These are phyloP conservation scores for Conidiobolus incongruus DNA, from an alignment of 371 early-diverging fungal genomes.

Conservation along the genomic window DNA sequence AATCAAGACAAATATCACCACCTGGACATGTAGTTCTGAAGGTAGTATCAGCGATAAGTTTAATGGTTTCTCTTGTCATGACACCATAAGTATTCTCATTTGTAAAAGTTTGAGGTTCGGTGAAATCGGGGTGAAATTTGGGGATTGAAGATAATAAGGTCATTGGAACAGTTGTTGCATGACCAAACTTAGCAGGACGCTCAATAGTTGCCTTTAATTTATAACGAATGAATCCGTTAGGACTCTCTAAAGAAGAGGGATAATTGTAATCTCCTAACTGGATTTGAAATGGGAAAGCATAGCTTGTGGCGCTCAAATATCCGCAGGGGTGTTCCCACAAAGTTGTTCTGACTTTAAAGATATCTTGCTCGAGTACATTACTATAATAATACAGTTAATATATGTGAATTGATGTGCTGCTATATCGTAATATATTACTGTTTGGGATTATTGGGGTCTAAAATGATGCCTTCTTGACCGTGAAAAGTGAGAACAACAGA, in stretches of 20 bases:
- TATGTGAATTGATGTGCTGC: too few species aligned
- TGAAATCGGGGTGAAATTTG: background rate
- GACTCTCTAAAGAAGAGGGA: constrained; percentile 3
- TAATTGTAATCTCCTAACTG: constrained; percentile 3
- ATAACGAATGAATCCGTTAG: background rate
- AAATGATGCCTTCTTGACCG: background rate
- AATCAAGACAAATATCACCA: background rate
- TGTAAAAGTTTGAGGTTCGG: background rate
- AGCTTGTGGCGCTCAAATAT: constrained; percentile 2
- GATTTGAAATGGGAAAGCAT: constrained; percentile 3
- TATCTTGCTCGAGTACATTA: background rate
- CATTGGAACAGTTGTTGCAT: background rate
- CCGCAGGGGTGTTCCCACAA: constrained; percentile 1
- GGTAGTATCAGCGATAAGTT: background rate
- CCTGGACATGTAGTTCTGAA: constrained; percentile 2
- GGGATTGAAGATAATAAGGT: constrained; percentile 3
- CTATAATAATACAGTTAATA: too few species aligned
- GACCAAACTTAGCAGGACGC: constrained; percentile 2
- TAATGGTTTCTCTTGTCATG: background rate
- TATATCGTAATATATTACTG: background rate
- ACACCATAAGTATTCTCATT: background rate
- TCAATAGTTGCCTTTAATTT: constrained; percentile 4
- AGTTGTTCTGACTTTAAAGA: constrained; percentile 2
- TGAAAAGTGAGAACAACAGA: background rate
- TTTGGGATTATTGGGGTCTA: background rate